Percentiles rank a stretch among this genome's conserved stretches.
Evolutionary conservation across 495 filamentous ascomycete species (phyloP).

Genomic region (Daldinia decipiens): DNA sequence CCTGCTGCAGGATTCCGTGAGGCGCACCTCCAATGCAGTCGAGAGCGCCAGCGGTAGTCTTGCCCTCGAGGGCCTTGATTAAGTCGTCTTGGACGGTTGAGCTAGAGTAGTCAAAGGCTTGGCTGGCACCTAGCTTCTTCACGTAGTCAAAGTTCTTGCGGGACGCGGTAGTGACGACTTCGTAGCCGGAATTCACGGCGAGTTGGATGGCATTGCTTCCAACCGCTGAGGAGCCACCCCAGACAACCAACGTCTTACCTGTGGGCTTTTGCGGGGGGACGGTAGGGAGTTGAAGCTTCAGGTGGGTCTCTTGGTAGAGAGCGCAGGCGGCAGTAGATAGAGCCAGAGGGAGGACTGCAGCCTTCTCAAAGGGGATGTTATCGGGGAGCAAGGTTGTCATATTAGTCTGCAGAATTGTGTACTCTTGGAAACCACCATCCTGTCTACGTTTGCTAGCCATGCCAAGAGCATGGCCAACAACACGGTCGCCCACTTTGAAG

Average conservation of each 20-base stretch:
- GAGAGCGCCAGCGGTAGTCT: constrained; percentile 36
- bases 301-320: constrained; percentile 54
- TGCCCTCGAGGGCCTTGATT: constrained; percentile 44
- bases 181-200: constrained; percentile 65
- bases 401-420: constrained; percentile 48
- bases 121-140: constrained; percentile 62
- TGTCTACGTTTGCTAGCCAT: constrained; percentile 38
- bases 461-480: constrained; percentile 46
- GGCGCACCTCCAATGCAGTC: constrained; percentile 33
- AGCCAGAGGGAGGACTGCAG: constrained; percentile 59
- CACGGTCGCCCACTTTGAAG: constrained; percentile 60
- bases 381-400: constrained; percentile 54
- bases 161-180: constrained; percentile 66
- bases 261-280: constrained; percentile 43
- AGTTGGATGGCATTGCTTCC: constrained; percentile 72
- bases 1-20: constrained; percentile 37
- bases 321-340: constrained; percentile 60
- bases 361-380: constrained; percentile 53
- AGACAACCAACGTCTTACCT: constrained; percentile 63
- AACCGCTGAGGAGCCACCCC: constrained; percentile 69
- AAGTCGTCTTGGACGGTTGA: constrained; percentile 48
- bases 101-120: constrained; percentile 68
- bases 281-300: constrained; percentile 46
- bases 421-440: constrained; percentile 52
- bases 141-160: constrained; percentile 64